These are phyloP conservation scores for Tuber melanosporum DNA, from an alignment of 495 filamentous ascomycete species.

Conservation along the genomic window DNA sequence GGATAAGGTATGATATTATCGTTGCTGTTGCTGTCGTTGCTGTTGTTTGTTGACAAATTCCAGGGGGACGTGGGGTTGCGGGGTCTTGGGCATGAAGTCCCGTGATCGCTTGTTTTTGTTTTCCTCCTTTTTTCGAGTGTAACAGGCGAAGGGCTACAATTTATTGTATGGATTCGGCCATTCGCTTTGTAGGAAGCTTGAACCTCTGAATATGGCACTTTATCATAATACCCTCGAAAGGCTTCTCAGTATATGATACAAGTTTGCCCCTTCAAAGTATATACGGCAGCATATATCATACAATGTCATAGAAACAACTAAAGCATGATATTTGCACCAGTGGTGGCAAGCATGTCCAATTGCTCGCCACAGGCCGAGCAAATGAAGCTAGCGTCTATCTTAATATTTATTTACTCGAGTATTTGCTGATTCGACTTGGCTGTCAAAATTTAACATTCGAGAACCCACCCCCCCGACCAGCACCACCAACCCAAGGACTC, in stretches of 20 bases:
- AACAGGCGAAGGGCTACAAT: not conserved
- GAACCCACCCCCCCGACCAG: not conserved
- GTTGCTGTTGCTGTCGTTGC: not conserved
- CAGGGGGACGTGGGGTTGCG: conserved; percentile 3
- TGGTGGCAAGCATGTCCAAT: not conserved
- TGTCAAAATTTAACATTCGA: not conserved
- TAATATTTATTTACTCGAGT: not conserved
- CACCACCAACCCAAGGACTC: not conserved
- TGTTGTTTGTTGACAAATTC: conserved; percentile 15
- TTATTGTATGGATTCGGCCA: not conserved
- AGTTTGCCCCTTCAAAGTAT: not conserved
- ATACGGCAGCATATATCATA: not conserved
- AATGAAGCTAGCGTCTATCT: not conserved
- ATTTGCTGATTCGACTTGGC: conserved; percentile 1
- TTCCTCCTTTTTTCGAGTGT: not conserved
- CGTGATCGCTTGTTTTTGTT: not conserved
- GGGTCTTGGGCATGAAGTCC: not conserved
- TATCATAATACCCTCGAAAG: not conserved
- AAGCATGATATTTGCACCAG: not conserved
- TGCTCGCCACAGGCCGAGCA: not conserved
- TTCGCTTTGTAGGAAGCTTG: not conserved
- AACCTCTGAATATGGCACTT: not conserved
- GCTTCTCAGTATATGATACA: not conserved
- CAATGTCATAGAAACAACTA: not conserved
- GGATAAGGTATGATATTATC: not conserved